Evolutionary conservation across 305 asterid species (phyloP).

Genomic region (Fraxinus sp.): DNA sequence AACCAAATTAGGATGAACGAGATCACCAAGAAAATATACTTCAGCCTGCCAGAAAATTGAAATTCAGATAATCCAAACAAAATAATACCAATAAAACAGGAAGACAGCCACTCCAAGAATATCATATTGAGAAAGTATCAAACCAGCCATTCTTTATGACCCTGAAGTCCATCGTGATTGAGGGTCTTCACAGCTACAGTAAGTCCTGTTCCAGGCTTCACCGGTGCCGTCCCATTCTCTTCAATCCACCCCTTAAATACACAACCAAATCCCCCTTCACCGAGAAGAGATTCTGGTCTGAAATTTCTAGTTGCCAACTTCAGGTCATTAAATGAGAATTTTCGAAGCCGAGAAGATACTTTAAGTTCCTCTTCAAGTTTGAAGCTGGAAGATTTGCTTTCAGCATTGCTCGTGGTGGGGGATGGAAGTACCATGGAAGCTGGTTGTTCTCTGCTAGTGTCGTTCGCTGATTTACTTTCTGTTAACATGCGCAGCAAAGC

Average conservation of each 20-base stretch:
- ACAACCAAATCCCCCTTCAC: slow-evolving; percentile 97
- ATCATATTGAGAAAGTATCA: slow-evolving; percentile 35
- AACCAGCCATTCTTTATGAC: slow-evolving; percentile 99
- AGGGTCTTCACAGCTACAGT: slow-evolving; percentile 94
- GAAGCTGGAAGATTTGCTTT: slow-evolving; percentile 68
- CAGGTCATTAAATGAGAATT: slow-evolving; percentile 76
- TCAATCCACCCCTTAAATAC: slow-evolving; percentile 96
- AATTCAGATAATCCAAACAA: slow-evolving; percentile 26
- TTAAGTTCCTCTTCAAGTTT: slow-evolving; percentile 80
- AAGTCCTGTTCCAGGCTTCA: slow-evolving; percentile 94
- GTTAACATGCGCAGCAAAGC: slow-evolving; percentile 27
- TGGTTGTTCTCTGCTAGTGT: slow-evolving; percentile 60
- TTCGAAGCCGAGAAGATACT: slow-evolving; percentile 77
- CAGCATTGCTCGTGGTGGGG: slow-evolving; percentile 67
- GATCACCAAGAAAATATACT: slow-evolving; percentile 89
- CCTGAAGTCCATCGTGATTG: slow-evolving; percentile 96
- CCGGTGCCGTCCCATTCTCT: slow-evolving; percentile 95
- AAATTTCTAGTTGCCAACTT: slow-evolving; percentile 85
- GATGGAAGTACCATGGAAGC: slow-evolving; percentile 58
- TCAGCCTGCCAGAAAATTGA: slow-evolving; percentile 68
- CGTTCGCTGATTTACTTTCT: slow-evolving; percentile 74
- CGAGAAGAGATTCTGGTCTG: slow-evolving; percentile 91
- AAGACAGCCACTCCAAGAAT: slow-evolving; percentile 13
- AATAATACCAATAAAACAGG: not conserved
- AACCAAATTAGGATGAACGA: slow-evolving; percentile 85